Evolutionary conservation across 305 asterid genomes (phyloP).

Genomic region (Nicotiana rustica): DNA sequence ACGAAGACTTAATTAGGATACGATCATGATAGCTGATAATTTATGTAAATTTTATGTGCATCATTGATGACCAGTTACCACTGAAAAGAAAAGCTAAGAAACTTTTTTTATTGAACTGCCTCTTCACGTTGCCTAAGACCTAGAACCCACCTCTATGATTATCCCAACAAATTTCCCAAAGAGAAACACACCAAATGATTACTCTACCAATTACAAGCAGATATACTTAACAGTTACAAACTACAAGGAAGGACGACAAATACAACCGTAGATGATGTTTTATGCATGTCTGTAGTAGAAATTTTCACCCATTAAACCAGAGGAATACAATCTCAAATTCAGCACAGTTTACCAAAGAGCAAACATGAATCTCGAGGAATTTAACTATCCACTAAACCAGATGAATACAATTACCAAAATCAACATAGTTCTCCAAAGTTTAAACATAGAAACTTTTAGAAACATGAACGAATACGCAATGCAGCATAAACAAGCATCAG

Average conservation of each 20-base stretch:
- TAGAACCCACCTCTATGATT: slow-evolving; percentile 8
- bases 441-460: not conserved
- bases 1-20: too few species aligned
- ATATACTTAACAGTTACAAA: not conserved
- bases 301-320: not conserved
- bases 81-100: not conserved
- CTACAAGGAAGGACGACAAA: not conserved
- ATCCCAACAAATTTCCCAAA: not conserved
- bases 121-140: not conserved
- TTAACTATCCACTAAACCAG: not conserved
- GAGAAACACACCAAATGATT: not conserved
- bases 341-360: not conserved
- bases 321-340: slow-evolving; percentile 5
- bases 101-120: not conserved
- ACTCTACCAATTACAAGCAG: not conserved
- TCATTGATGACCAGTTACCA: not conserved
- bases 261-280: not conserved
- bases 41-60: not conserved
- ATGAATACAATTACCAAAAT: not conserved
- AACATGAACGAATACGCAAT: not conserved
- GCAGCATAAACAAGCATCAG: not conserved
- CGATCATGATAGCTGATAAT: not conserved
- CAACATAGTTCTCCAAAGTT: slow-evolving; percentile 5
- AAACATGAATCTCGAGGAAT: not conserved
- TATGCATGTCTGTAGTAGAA: not conserved